Evolutionary conservation across 2,329 filamentous ascomycete species (phyloP), one percentile per base, ranked within the genome.

Genomic region (Apiospora koreana): DNA sequence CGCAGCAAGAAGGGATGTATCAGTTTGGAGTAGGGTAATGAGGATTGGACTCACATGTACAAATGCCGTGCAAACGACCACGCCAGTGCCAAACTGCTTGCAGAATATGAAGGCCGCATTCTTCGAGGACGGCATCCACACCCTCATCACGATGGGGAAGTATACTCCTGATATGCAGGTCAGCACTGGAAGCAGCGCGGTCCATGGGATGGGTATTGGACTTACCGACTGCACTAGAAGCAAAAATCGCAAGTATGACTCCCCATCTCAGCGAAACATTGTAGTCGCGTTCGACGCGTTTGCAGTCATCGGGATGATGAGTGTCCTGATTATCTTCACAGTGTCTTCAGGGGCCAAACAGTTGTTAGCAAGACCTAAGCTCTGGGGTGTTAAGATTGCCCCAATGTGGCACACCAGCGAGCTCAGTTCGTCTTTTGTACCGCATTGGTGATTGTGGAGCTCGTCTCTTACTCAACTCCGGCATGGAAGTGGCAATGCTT

Each of bases 401-500:
- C 67, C 14, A 54, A 74, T 74, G 71, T 42, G 23, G 41, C n/a
- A 45, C 38, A 16, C 16, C 23, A 48, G 31, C 42, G 42, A 48
- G 28, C 48, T 31, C 28, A 3, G 50, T 31, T 21, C 25, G 16
- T 58, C 25, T 35, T 58, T 35, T 10, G 50, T 35, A 21, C 25
- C 31, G 6, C 28, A 58, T 5, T 21, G 50, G 25, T 21, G 50
- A 16, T 18, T 16, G 6, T 14, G 21, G 54, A 14, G 3, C 3
- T 68, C 23, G 25, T 43, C 6, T 43, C 64, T 43, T 66, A 66
- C 64, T 66, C 64, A 31, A 66, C 38, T 12, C 64, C 64, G n/a
- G 64, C 64, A 66, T 66, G 64, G 64, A 66, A 66, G 9, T 66
- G 64, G 18, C 64, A 66, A 31, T 66, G 41, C 64, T 18, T 21